Conservation (phyloP, 352 stramenopile species). For the Plasmopara muralis region DNA sequence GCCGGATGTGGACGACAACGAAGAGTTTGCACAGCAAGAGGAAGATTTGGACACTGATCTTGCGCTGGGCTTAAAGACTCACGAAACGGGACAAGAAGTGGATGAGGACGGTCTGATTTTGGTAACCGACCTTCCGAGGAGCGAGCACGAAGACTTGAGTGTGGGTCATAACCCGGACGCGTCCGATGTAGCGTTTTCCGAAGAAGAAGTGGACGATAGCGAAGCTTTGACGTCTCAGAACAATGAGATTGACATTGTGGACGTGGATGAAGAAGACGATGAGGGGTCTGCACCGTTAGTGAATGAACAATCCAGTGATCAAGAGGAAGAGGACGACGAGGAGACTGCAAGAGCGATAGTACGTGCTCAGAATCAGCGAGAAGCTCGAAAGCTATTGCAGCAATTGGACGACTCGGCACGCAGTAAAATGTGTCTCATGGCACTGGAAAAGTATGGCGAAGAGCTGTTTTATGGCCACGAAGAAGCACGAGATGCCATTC, state of each 20-base stretch:
- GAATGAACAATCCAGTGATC: not conserved
- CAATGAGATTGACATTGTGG: constrained; percentile 36
- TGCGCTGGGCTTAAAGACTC: constrained; percentile 13
- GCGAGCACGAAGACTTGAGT: not conserved
- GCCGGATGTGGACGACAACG: constrained; percentile 43
- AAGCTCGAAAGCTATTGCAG: constrained; percentile 39
- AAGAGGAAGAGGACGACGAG: constrained; percentile 28
- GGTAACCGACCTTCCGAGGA: not conserved
- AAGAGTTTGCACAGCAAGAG: constrained; percentile 27
- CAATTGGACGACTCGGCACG: constrained; percentile 49
- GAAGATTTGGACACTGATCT: constrained; percentile 27
- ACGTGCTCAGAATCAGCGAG: constrained; percentile 42
- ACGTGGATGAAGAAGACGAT: constrained; percentile 30
- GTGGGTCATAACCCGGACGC: too few species aligned
- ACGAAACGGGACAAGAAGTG: constrained; percentile 5
- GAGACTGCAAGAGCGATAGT: constrained; percentile 23
- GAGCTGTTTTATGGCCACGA: constrained; percentile 63
- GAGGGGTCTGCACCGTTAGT: too few species aligned
- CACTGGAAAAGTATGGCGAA: constrained; percentile 62
- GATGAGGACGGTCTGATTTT: constrained; percentile 7
- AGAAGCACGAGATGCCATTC: constrained; percentile 44
- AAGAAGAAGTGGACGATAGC: too few species aligned
- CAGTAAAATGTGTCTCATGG: constrained; percentile 50
- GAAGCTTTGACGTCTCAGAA: constrained; percentile 3
- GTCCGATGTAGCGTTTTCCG: too few species aligned